Evolutionary conservation across 768 basidiomycete genomes (phyloP), one percentile per base, ranked within the genome.

Genomic region (Mycena floridula): DNA sequence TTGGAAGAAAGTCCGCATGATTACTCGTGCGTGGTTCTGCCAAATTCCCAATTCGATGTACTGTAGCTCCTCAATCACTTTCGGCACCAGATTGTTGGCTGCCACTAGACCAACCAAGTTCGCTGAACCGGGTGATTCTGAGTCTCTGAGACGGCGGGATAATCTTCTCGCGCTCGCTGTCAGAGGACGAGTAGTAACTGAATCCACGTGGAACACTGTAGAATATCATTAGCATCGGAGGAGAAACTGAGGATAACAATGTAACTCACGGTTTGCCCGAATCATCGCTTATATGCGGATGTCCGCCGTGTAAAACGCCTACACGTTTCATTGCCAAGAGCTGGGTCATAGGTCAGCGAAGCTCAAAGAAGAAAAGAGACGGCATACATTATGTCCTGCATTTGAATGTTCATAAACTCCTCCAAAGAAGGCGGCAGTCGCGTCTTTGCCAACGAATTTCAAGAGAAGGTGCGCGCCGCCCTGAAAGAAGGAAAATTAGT

Each of bases 391-490:
- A 59, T 76, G 73, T 6, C 79, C 78, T 18, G 76, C 77, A 53
- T 77, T 77, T 28, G 74, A 77, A 58, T 82, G 79, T 41, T 76
- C 68, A 59, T 81, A 77, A 8, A 75, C 68, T 43, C 78, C 78
- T 20, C 73, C 73, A 54, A 69, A 69, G 65, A 75, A 75, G 9
- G 69, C 66, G 4, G 66, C 62, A 1, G 70, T 70, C 20, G 69
- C 67, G 43, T 73, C 70, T 47, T 63, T 68, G 24, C 73, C 93
- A 53, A 93, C 86, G 61, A 85, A 75, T 62, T 88, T 87, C 52
- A 81, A 76, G 47, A 96, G 67, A 22, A 91, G 67, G 57, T 93
- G 89, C 3, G 82, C 79, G 11, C 93, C 93, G 52, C 93, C 47
- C 3, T n/a, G n/a, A n/a, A n/a, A n/a, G n/a, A n/a, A n/a, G n/a